phyloP scores from a whole-genome alignment of 2,329 filamentous ascomycete genomes.

The Fusarium musae region DNA sequence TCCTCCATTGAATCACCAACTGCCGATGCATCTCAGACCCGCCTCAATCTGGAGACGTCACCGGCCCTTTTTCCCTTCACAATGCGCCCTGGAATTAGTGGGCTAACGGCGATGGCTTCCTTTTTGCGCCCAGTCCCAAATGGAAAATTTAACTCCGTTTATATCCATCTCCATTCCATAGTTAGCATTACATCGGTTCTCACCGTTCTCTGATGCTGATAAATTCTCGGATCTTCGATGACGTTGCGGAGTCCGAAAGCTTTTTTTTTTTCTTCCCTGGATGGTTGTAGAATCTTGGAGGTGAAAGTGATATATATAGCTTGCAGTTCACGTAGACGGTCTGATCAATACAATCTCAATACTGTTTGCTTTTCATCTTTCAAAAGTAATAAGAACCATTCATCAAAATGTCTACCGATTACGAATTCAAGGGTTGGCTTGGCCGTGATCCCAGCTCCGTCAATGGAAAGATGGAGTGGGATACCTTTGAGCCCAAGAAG shows the following conservation, averaged over 20 bases:
- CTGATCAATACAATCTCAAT: not conserved
- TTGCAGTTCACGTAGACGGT: not conserved
- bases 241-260: conserved; percentile 20
- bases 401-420: conserved; percentile 48
- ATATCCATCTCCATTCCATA: conserved; percentile 13
- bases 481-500: conserved; percentile 67
- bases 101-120: conserved; percentile 32
- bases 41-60: conserved; percentile 13
- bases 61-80: conserved; percentile 1
- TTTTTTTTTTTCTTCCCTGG: not conserved
- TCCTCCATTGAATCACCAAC: not conserved
- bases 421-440: conserved; percentile 65
- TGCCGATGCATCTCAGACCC: conserved; percentile 22
- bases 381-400: not conserved
- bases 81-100: not conserved
- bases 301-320: conserved; percentile 3
- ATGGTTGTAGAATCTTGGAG: conserved; percentile 7
- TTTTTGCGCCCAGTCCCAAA: not conserved
- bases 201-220: conserved; percentile 13
- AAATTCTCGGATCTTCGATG: conserved; percentile 25
- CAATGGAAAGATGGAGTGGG: conserved; percentile 64
- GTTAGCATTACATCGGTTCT: not conserved
- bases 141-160: conserved; percentile 14
- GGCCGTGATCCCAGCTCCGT: conserved; percentile 53
- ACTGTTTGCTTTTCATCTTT: not conserved